Conservation (phyloP, 192 early-diverging fungal species). For the Linnemannia schmuckeri region DNA sequence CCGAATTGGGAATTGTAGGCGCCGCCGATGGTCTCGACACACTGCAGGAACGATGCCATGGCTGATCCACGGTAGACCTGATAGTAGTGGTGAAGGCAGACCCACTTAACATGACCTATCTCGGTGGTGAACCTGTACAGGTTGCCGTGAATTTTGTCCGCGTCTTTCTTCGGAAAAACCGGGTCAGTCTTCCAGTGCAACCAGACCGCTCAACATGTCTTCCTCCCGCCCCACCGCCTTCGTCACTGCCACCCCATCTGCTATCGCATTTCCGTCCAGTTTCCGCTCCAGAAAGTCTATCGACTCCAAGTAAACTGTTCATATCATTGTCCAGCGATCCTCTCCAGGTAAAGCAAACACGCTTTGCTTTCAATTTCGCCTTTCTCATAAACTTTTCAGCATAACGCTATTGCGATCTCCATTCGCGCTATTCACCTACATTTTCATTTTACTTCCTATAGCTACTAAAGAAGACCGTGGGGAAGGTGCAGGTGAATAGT, state of each 20-base stretch:
- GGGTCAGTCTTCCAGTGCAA: constrained; percentile 26
- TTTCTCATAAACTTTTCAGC: neutral
- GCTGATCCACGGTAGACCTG: neutral
- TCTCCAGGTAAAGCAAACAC: neutral
- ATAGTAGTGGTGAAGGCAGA: constrained; percentile 33
- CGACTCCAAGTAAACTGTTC: too few species aligned
- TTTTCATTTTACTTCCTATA: neutral
- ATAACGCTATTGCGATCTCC: too few species aligned
- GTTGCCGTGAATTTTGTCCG: constrained; percentile 28
- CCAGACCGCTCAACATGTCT: neutral
- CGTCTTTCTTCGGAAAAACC: constrained; percentile 28
- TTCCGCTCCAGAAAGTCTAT: constrained; percentile 9
- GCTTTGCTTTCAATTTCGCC: neutral
- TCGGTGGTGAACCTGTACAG: constrained; percentile 24
- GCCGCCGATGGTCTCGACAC: neutral
- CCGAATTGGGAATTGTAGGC: neutral
- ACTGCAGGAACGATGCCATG: constrained; percentile 8
- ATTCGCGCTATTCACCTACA: too few species aligned
- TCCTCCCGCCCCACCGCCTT: neutral
- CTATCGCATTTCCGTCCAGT: neutral
- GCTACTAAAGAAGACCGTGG: constrained; percentile 22
- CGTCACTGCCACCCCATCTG: neutral
- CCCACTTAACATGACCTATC: constrained; percentile 42
- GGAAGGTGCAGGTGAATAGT: constrained; percentile 12
- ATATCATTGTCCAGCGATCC: too few species aligned